Conservation (phyloP, 2,329 filamentous ascomycete species). For the Akanthomyces dipterigenus region DNA sequence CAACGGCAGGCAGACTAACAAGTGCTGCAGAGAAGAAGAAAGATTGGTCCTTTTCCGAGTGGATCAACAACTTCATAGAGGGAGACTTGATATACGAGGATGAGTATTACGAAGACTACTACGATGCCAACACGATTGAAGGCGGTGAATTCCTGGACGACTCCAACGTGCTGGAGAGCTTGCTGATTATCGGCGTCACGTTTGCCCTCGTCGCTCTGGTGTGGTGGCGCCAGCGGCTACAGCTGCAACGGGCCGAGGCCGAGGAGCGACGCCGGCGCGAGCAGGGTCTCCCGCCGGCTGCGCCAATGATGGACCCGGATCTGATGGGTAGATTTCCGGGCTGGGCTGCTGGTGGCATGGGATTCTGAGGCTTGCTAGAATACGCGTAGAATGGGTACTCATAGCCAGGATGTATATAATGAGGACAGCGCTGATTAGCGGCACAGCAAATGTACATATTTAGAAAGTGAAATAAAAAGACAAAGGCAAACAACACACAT, state of each 20-base stretch:
- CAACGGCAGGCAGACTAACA: neutral
- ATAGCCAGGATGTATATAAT: constrained; percentile 1
- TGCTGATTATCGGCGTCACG: constrained; percentile 75
- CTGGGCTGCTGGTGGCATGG: constrained; percentile 31
- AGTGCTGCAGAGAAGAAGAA: constrained; percentile 53
- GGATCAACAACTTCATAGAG: constrained; percentile 78
- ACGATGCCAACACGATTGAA: constrained; percentile 44
- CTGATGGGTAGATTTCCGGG: constrained; percentile 25
- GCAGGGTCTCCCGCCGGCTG: constrained; percentile 24
- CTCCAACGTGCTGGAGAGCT: constrained; percentile 74
- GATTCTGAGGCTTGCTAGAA: constrained; percentile 18
- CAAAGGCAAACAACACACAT: neutral
- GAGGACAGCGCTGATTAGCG: neutral
- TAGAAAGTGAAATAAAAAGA: neutral
- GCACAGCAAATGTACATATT: constrained; percentile 5
- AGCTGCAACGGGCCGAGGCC: constrained; percentile 44
- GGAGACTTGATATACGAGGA: constrained; percentile 61
- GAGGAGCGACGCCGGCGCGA: constrained; percentile 27
- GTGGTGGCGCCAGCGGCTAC: constrained; percentile 70
- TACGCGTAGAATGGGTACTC: neutral
- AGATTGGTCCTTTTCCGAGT: constrained; percentile 74
- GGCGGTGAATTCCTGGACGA: constrained; percentile 61
- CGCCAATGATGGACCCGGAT: constrained; percentile 16
- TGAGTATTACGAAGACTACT: constrained; percentile 46
- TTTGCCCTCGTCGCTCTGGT: constrained; percentile 69